Base-by-base conservation (phyloP, 2,329 filamentous ascomycete genomes). In the Ophiostoma triangulosporum region DNA sequence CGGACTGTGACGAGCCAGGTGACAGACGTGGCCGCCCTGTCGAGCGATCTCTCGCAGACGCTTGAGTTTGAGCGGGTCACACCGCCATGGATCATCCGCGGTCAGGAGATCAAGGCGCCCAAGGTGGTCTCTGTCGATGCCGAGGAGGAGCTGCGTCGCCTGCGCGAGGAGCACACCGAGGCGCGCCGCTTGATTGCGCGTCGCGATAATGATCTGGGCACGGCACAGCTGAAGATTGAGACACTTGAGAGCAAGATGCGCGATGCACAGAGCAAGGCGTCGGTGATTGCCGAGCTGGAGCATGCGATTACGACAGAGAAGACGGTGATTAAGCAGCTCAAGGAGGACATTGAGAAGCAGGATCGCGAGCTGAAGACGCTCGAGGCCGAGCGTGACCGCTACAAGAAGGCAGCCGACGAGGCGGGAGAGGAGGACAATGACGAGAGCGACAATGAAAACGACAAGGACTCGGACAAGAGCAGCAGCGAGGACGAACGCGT, bases 211-310 rank as follows among this genome's bases (percentile, higher is more conserved):
- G 83, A 84, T 33, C 79, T 95, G 51, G 89, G 94, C 66, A 91
- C 94, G 55, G 78, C 87, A 24, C 79, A 84, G n/a, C 84, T 96
- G 60, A 90, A 93, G 67, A 95, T 96, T 60, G 91, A 96, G 68
- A 87, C 93, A 38, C 80, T 97, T 35, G 87, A 95, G 66, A 86
- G 87, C 7, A 78, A 88, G 54, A 90, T 93, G 83, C 81, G 83
- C 55, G 89, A 94, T 63, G 86, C 87, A 6, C 81, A 82, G 59
- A 81, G 85, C 64, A 90, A 91, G 68, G 80, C 86, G 14, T 79
- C 81, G 50, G 76, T 76, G 51, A 86, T 88, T 59, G 72, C 73
- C 20, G 79, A 81, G 52, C 73, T 88, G 12, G 84, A 88, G 65
- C 69, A 68, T 32, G 70, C 75, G 60, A 72, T 86, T 24, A 73